Evolutionary conservation across 2,329 filamentous ascomycete species (phyloP).

Genomic region (Pseudogymnoascus sp.): DNA sequence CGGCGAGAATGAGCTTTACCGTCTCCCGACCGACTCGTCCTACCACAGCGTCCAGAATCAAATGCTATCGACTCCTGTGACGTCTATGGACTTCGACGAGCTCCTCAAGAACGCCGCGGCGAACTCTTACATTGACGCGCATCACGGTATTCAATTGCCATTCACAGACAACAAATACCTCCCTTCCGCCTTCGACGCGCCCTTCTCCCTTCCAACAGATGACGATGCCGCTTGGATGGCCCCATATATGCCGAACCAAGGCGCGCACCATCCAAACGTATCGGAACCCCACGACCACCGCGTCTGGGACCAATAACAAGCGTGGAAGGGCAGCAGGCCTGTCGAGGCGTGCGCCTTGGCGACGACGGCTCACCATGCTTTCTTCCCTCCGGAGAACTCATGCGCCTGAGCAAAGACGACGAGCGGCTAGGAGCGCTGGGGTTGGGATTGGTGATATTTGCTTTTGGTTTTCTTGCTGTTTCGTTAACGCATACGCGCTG

Average conservation of each 20-base stretch:
- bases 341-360: constrained; percentile 4
- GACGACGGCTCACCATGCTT: constrained; percentile 1
- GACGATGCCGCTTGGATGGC: constrained; percentile 39
- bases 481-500: background rate
- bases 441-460: background rate
- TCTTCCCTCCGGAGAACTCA: background rate
- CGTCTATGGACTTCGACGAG: constrained; percentile 45
- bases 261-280: constrained; percentile 14
- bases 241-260: constrained; percentile 26
- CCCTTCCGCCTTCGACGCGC: constrained; percentile 32
- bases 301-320: constrained; percentile 30
- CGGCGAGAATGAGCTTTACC: constrained; percentile 39
- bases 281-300: constrained; percentile 20
- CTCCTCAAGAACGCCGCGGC: constrained; percentile 37
- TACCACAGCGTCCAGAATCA: constrained; percentile 39
- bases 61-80: constrained; percentile 40
- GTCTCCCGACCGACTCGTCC: constrained; percentile 40
- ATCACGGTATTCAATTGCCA: constrained; percentile 20
- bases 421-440: constrained; percentile 4
- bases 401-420: constrained; percentile 8
- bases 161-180: constrained; percentile 34
- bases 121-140: constrained; percentile 14
- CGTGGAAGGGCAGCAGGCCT: constrained; percentile 30
- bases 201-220: constrained; percentile 39
- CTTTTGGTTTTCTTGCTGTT: background rate